Base-by-base conservation (phyloP, 2,329 filamentous ascomycete genomes). In the Pseudocercospora musae region DNA sequence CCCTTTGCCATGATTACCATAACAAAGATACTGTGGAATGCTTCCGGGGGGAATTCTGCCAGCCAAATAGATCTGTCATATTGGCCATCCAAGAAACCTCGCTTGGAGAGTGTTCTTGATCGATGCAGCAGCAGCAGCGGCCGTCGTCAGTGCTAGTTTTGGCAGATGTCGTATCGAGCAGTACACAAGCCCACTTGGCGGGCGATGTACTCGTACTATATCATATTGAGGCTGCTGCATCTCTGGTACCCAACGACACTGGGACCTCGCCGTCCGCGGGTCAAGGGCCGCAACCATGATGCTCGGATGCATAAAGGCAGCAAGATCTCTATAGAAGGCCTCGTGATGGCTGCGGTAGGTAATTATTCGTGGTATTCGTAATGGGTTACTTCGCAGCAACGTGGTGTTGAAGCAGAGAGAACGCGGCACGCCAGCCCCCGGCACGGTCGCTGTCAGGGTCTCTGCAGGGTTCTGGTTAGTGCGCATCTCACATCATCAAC, bases 221-320 rank as follows among this genome's bases (percentile, higher is more conserved):
- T n/a, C n/a, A 49, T n/a, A 49, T 21, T 50, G 48, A 23, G 48
- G 23, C 48, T 50, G 50, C n/a, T 33, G 50, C 8, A 20, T 20
- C 27, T 54, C 15, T 54, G 50, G 50, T 31, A 54, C 50, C 29
- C 50, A 54, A 54, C 50, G 50, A 54, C 50, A 54, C 50, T n/a
- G 37, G 15, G 27, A 33, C 27, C n/a, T 54, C 50, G n/a, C 48
- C 11, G 13, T 25, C 23, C 48, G n/a, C 48, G 48, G 50, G 50
- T 37, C 50, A 54, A 29, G 50, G 50, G 50, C 50, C 50, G 50
- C 15, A 23, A 54, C 8, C n/a, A n/a, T n/a, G n/a, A 18, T 29
- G 48, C 9, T 25, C 2, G 18, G 44, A 48, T 52, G 7, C 10
- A 27, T 25, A 54, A 37, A 20, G 50, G 50, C n/a, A 50, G 9